Base-by-base conservation (phyloP, 345 rosid genomes). In the Physaria fendleri region DNA sequence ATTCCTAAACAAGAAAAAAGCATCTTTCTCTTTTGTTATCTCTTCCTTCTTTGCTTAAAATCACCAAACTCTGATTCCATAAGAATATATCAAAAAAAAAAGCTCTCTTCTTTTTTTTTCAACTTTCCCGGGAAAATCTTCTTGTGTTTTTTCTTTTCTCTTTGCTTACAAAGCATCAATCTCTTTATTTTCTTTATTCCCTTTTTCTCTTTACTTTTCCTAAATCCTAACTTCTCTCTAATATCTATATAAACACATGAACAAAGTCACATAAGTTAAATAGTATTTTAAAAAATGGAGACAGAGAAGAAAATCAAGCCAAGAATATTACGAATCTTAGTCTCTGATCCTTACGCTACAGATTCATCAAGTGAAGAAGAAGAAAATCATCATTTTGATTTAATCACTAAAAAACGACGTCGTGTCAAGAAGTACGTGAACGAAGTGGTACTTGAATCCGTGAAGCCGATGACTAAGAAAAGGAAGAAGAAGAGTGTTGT, bases 351-450 rank as follows among this genome's bases (percentile, higher is more conserved):
- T 0, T 77, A 87, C 65, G 99, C 99, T n/a, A 93, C 97, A 0
- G 99, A 93, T 68, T 93, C 99, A 2, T 93, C 99, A 4, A 81
- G 95, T 54, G 97, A 93, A 29, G 99, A 93, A 47, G 94, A 93
- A 47, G 95, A 89, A 22, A 89, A 59, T 2, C 59, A 23, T 2
- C 53, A 13, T 2, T 52, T 43, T 5, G 5, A 44, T 16, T 49
- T 28, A 3, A 61, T 51, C 27, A 25, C 64, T 0, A 15, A 1
- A 15, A 72, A 58, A 65, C 68, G 76, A 1, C 63, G 56, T 3
- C 71, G 72, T 44, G 77, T 86, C 17, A 93, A 76, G 74, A 84
- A 64, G 54, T 93, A 77, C 10, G 81, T 93, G 4, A 88, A 77
- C 35, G 94, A 88, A 74, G 82, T 93, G 5, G 62, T 77, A 0